phyloP scores from a whole-genome alignment of 495 filamentous ascomycete genomes.

The Penicillium flavigenum region DNA sequence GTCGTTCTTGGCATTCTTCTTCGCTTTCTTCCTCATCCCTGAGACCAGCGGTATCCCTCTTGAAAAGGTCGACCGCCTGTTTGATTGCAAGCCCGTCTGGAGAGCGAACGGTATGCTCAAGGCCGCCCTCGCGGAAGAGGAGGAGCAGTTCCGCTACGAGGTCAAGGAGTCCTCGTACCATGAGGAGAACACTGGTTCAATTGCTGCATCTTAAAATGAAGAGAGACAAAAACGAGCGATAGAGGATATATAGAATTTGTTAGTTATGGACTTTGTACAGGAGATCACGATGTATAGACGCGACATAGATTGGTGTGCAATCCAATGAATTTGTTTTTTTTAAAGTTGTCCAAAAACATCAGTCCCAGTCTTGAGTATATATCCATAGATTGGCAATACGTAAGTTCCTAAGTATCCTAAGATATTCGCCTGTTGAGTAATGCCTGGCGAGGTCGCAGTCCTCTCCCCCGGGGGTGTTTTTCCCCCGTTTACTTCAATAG shows the following conservation, averaged over 20 bases:
- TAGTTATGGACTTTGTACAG: neutral
- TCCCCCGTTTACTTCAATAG: no score
- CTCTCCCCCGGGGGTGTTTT: no score
- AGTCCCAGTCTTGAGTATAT: neutral
- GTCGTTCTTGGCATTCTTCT: slow-evolving; percentile 63
- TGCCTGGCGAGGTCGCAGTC: no score
- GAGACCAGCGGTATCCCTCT: slow-evolving; percentile 61
- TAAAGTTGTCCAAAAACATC: neutral
- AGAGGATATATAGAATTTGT: neutral
- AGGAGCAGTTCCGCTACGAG: slow-evolving; percentile 38
- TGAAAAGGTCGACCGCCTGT: slow-evolving; percentile 54
- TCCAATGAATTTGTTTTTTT: neutral
- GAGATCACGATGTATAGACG: slow-evolving; percentile 3
- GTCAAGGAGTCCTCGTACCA: slow-evolving; percentile 30
- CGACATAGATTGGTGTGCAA: neutral
- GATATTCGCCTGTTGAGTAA: no score
- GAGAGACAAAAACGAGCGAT: neutral
- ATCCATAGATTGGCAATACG: no score
- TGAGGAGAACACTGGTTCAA: slow-evolving; percentile 18
- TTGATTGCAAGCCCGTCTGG: slow-evolving; percentile 54
- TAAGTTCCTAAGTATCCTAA: no score
- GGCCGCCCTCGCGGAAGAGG: slow-evolving; percentile 32
- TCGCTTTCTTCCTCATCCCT: slow-evolving; percentile 65
- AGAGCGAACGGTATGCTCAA: slow-evolving; percentile 48
- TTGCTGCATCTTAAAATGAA: neutral